Evolutionary conservation across 495 filamentous ascomycete species (phyloP), one percentile per base, ranked within the genome.

Genomic region (Chaetomidium leptoderma): DNA sequence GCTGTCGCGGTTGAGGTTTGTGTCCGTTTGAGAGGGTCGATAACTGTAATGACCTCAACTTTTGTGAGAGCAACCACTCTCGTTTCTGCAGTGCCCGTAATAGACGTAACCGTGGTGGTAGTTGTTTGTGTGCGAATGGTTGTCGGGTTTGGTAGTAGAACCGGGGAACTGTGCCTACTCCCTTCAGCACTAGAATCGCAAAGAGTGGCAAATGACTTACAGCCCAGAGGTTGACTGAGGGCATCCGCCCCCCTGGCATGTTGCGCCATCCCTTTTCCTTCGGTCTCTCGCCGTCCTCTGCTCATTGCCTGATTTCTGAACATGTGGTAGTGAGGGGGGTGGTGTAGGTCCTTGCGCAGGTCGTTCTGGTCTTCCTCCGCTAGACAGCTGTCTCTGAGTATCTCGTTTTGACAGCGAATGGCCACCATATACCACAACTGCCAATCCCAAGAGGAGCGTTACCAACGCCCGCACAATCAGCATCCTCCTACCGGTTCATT

Each of bases 1-100:
- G 53, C 45, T 4, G 63, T 68, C 16, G 61, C 53, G 0, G 60
- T 63, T 3, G 37, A 43, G 8, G 60, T 59, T 43, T 64, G 53
- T 3, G 62, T 64, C 21, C 23, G 39, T 37, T 55, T 17, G 40
- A 24, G 23, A 0, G 66, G 60, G 29, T 66, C 55, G 43, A 63
- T 13, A 16, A 60, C 17, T 4, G 60, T 62, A 24, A 68, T 48
- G 3, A 53, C 47, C n/a, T 60, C 53, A 1, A 58, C 57, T 9
- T 32, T 45, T 1, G 66, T 68, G 1, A 26, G 43, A 16, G 50
- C 32, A 21, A 63, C 17, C n/a, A 61, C 26, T 7, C 32, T 57
- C 24, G 60, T 66, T 19, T 36, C 43, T 24, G 59, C 37, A 2
- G 47, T 11, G 7, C 50, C 59, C 8, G 53, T 30, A 23, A 42